Percentiles rank a stretch among this genome's conserved stretches.
phyloP scores from a whole-genome alignment of 345 rosid genomes.

The Dipteronia sinensis region DNA sequence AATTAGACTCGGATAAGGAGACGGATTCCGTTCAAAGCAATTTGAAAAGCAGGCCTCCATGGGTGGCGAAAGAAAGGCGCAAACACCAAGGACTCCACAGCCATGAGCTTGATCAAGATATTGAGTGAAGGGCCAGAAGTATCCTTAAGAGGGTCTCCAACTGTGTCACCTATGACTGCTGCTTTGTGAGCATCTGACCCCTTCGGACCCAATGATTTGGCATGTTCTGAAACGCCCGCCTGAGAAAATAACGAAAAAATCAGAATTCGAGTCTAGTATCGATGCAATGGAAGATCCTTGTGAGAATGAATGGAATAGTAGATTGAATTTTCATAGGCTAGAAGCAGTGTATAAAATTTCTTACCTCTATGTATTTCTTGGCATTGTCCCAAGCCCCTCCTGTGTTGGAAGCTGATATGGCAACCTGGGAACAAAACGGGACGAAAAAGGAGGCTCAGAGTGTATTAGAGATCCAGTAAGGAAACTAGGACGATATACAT shows the following conservation, averaged over 20 bases:
- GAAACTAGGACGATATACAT: background rate
- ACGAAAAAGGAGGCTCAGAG: background rate
- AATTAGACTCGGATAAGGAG: background rate
- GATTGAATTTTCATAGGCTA: background rate
- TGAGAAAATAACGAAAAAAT: conserved; percentile 2
- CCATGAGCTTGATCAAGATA: conserved; percentile 81
- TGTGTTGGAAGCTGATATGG: conserved; percentile 75
- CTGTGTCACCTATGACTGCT: conserved; percentile 70
- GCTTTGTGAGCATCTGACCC: conserved; percentile 78
- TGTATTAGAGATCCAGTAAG: background rate
- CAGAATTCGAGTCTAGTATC: background rate
- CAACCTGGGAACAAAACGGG: conserved; percentile 39
- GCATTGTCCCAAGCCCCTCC: conserved; percentile 82
- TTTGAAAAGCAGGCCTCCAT: conserved; percentile 65
- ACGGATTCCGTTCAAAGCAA: conserved; percentile 31
- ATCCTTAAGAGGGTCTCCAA: conserved; percentile 78
- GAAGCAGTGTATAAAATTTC: background rate
- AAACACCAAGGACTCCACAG: conserved; percentile 69
- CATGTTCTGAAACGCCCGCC: conserved; percentile 68
- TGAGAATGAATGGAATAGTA: background rate
- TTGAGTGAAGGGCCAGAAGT: conserved; percentile 74
- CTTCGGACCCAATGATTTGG: conserved; percentile 62
- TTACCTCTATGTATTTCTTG: conserved; percentile 75
- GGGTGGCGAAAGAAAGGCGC: conserved; percentile 78
- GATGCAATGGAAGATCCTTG: too few species aligned